phyloP scores from a whole-genome alignment of 306 rosid genomes.

The Neltuma alba region DNA sequence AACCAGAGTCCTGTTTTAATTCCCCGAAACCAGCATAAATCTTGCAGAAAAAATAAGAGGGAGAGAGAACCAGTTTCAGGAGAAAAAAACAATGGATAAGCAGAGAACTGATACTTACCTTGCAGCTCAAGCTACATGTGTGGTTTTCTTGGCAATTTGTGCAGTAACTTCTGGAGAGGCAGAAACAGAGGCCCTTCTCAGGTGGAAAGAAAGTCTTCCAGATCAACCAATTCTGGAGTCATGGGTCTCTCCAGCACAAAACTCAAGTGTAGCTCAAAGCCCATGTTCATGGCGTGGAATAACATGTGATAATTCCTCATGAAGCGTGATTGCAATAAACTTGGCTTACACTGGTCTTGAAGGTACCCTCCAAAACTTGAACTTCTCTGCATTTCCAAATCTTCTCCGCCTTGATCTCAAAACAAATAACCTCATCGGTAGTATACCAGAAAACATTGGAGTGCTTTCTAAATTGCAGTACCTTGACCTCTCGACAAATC shows the following conservation, averaged over 20 bases:
- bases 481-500: slow-evolving; percentile 48
- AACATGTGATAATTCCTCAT: background rate
- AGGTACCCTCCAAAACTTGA: slow-evolving; percentile 43
- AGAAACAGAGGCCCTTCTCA: background rate
- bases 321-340: background rate
- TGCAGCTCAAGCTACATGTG: background rate
- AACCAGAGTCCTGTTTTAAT: background rate
- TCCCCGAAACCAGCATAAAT: background rate
- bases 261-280: background rate
- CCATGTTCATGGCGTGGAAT: slow-evolving; percentile 20
- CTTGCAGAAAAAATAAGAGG: background rate
- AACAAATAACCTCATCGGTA: slow-evolving; percentile 16
- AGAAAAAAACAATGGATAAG: background rate
- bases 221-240: slow-evolving; percentile 1
- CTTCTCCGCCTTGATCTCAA: slow-evolving; percentile 50
- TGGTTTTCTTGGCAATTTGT: background rate
- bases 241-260: background rate
- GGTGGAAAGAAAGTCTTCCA: slow-evolving; percentile 8
- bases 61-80: background rate
- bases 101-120: background rate
- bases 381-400: slow-evolving; percentile 46
- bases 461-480: slow-evolving; percentile 40
- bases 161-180: background rate
- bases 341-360: background rate
- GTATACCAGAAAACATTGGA: slow-evolving; percentile 3